phyloP scores from a whole-genome alignment of 1,284 basidiomycete species.

The Violaceomyces palustris region DNA sequence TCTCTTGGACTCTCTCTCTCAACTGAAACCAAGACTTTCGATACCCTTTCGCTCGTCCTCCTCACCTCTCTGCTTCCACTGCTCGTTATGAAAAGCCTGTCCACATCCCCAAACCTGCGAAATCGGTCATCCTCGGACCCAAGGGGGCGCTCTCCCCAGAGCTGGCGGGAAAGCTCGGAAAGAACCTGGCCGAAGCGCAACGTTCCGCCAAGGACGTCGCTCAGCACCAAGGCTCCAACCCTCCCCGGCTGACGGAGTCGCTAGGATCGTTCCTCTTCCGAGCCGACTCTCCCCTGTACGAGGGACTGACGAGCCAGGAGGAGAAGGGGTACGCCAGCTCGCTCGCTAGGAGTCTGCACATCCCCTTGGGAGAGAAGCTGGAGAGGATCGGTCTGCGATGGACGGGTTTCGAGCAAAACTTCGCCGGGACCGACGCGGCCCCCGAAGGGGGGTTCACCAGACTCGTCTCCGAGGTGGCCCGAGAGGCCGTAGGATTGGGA shows the following conservation, averaged over 20 bases:
- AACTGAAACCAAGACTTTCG: too few species aligned
- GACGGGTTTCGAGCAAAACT: constrained; percentile 53
- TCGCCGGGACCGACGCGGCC: constrained; percentile 56
- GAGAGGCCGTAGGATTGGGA: constrained; percentile 50
- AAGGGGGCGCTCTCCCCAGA: constrained; percentile 15
- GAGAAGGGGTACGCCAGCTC: constrained; percentile 59
- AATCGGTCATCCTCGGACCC: constrained; percentile 25
- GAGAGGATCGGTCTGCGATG: constrained; percentile 50
- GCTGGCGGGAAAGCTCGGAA: constrained; percentile 19
- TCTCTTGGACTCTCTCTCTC: not conserved
- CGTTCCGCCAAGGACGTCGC: constrained; percentile 14
- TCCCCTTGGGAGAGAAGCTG: constrained; percentile 56
- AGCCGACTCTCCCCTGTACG: constrained; percentile 42
- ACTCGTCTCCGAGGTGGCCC: constrained; percentile 52
- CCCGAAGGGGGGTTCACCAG: constrained; percentile 56
- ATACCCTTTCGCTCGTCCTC: too few species aligned
- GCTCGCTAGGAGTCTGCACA: constrained; percentile 56
- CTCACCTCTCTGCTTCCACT: too few species aligned
- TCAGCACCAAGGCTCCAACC: constrained; percentile 23
- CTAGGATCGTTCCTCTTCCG: constrained; percentile 53
- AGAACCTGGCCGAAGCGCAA: constrained; percentile 27
- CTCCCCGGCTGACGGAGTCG: constrained; percentile 22
- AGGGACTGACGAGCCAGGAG: constrained; percentile 56
- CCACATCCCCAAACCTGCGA: constrained; percentile 17
- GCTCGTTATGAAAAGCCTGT: constrained; percentile 3